These are phyloP conservation scores for Syzygium jambos DNA, from an alignment of 345 rosid genomes.

Conservation along the genomic window DNA sequence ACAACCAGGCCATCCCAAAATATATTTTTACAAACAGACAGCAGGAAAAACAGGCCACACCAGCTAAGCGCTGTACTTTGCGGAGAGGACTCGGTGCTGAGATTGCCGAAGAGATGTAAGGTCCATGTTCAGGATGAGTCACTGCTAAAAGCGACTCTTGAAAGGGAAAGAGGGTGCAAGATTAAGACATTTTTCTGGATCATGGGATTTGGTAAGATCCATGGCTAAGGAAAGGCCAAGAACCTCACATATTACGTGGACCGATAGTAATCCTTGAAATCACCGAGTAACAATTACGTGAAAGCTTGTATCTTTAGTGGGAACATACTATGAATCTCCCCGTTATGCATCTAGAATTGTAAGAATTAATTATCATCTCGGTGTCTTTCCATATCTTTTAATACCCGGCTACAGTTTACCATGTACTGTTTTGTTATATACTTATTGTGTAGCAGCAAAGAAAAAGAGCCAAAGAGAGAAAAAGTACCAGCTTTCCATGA, in stretches of 20 bases:
- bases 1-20: background rate
- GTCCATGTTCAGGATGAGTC: background rate
- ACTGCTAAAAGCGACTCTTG: background rate
- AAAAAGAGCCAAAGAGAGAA: background rate
- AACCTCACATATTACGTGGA: background rate
- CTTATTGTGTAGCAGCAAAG: background rate
- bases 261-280: background rate
- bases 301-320: background rate
- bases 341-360: background rate
- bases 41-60: background rate
- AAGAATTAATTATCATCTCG: background rate
- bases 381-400: background rate
- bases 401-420: background rate
- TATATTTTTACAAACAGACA: background rate
- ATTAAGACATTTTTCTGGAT: background rate
- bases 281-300: background rate
- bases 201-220: background rate
- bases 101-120: background rate
- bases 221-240: background rate
- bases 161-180: background rate
- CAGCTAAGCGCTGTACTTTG: background rate
- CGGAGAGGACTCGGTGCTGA: background rate
- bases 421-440: background rate
- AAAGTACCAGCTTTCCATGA: slow-evolving; percentile 81
- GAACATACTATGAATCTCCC: background rate